Conservation (phyloP, 164 flowering plant species). For the Warburgia ugandensis region DNA sequence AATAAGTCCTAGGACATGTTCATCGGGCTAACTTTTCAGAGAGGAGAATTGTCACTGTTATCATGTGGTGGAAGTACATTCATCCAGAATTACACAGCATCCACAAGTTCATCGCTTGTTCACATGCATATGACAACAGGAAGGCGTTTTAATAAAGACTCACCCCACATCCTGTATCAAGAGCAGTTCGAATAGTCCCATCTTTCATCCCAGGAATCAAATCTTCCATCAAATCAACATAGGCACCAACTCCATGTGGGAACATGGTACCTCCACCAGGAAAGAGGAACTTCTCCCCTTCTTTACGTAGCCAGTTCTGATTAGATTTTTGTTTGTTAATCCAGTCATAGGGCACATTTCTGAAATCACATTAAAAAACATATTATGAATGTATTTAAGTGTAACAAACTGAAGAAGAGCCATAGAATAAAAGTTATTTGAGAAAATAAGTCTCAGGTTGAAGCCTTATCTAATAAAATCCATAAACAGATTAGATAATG, state of each 20-base stretch:
- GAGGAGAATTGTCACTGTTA: too few species aligned
- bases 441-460: too few species aligned
- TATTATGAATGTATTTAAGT: too few species aligned
- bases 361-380: constrained; percentile 27
- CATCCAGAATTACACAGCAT: too few species aligned
- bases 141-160: constrained; percentile 25
- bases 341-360: constrained; percentile 99
- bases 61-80: too few species aligned
- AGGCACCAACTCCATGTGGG: constrained; percentile 79
- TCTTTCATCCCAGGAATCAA: constrained; percentile 92
- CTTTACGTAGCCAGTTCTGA: constrained; percentile 85
- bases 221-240: constrained; percentile 86
- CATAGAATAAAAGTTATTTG: too few species aligned
- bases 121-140: too few species aligned
- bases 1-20: too few species aligned
- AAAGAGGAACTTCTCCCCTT: constrained; percentile 88
- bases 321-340: constrained; percentile 94
- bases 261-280: constrained; percentile 99
- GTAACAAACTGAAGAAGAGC: too few species aligned
- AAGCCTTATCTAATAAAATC: too few species aligned
- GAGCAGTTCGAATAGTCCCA: constrained; percentile 85
- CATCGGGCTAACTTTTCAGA: too few species aligned
- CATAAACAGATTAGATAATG: background rate
- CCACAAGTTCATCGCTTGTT: too few species aligned
- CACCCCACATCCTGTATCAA: constrained; percentile 99